These are phyloP conservation scores for Rhododendron vialii DNA, from an alignment of 148 eudicot genomes.

Conservation along the genomic window DNA sequence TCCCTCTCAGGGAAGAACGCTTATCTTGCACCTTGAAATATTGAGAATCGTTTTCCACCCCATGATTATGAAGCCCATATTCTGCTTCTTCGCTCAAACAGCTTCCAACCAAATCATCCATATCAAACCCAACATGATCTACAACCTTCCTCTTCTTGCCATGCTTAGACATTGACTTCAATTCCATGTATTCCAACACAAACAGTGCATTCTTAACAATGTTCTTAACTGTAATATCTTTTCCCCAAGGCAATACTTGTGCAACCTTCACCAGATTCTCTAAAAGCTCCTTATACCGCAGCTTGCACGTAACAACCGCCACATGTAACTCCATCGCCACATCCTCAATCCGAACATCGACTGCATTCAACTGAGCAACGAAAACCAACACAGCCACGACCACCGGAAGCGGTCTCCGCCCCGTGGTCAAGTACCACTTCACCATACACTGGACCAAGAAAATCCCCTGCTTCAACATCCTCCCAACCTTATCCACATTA, in stretches of 20 bases:
- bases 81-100: conserved; percentile 31
- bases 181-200: conserved; percentile 76
- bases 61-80: not conserved
- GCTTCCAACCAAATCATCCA: conserved; percentile 37
- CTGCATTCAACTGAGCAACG: conserved; percentile 54
- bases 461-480: conserved; percentile 70
- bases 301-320: conserved; percentile 44
- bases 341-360: conserved; percentile 49
- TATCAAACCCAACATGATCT: conserved; percentile 21
- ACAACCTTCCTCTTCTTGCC: conserved; percentile 14
- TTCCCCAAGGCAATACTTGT: conserved; percentile 71
- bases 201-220: conserved; percentile 53
- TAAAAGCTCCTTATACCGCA: conserved; percentile 70
- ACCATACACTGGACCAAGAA: conserved; percentile 71
- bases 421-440: conserved; percentile 82
- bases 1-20: not conserved
- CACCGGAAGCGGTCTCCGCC: conserved; percentile 72
- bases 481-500: conserved; percentile 27
- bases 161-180: conserved; percentile 55
- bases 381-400: conserved; percentile 70
- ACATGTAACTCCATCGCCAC: conserved; percentile 54
- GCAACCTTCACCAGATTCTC: conserved; percentile 76
- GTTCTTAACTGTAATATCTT: conserved; percentile 72
- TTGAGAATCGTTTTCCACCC: conserved; percentile 18
- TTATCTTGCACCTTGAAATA: conserved; percentile 15